Evolutionary conservation across 2,329 filamentous ascomycete genomes (phyloP).

Genomic region (Cordyceps cateniannulata): DNA sequence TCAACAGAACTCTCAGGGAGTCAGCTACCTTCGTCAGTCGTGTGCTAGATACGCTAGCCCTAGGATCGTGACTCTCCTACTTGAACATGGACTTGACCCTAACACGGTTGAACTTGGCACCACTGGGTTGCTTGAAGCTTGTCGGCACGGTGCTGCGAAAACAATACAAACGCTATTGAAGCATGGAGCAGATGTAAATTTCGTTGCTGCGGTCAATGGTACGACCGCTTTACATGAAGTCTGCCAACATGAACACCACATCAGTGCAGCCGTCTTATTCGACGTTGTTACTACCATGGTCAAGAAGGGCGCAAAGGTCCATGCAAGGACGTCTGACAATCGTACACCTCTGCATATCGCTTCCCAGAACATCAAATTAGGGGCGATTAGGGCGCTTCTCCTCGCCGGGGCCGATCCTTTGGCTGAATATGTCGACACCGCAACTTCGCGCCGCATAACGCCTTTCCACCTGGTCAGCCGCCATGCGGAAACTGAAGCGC

Average conservation of each 20-base stretch:
- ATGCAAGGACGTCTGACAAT: background rate
- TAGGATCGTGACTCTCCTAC: background rate
- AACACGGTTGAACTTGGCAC: background rate
- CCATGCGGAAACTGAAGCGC: no score
- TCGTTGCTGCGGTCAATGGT: background rate
- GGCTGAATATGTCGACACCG: background rate
- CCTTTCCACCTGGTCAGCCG: background rate
- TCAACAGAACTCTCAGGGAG: background rate
- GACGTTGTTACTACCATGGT: background rate
- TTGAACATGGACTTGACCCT: background rate
- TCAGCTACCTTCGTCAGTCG: background rate
- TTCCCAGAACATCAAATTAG: background rate
- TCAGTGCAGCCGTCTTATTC: background rate
- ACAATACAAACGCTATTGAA: background rate
- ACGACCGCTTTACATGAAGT: background rate
- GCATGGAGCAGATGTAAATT: background rate
- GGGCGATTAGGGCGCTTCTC: background rate
- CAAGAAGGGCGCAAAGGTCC: background rate
- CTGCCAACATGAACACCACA: background rate
- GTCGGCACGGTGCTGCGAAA: background rate
- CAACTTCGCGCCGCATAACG: background rate
- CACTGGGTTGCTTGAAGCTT: background rate
- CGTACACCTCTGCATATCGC: background rate
- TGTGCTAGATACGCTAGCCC: background rate
- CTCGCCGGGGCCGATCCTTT: background rate